Evolutionary conservation across 257 asterid genomes (phyloP).

Genomic region (Echites panduratus): DNA sequence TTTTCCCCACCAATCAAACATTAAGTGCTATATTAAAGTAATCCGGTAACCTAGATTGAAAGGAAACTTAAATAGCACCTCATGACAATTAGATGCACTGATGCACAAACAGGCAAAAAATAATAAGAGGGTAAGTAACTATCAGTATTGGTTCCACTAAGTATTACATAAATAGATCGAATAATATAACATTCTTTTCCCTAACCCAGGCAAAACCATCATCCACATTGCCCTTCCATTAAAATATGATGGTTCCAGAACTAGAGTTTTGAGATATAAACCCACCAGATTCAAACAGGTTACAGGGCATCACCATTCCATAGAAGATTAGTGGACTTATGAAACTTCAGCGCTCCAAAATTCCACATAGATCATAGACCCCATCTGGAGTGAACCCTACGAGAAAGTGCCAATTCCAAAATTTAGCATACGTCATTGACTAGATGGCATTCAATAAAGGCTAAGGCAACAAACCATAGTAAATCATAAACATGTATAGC

Average conservation of each 20-base stretch:
- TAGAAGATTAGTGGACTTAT: slow-evolving; percentile 5
- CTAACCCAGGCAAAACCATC: too few species aligned
- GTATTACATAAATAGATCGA: neutral
- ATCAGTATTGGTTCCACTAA: neutral
- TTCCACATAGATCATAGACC: slow-evolving; percentile 18
- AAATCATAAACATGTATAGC: slow-evolving; percentile 28
- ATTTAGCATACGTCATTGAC: slow-evolving; percentile 32
- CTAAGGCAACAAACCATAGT: slow-evolving; percentile 30
- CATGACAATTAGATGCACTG: neutral
- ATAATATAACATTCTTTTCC: neutral
- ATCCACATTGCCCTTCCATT: neutral
- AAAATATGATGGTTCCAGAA: neutral
- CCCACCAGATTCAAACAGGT: slow-evolving; percentile 19
- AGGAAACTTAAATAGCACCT: neutral
- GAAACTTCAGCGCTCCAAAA: slow-evolving; percentile 25
- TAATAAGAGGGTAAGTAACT: neutral
- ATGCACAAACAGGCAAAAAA: neutral
- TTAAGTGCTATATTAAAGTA: neutral
- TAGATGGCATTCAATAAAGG: slow-evolving; percentile 16
- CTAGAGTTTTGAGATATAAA: neutral
- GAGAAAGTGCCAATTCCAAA: slow-evolving; percentile 34
- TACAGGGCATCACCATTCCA: slow-evolving; percentile 25
- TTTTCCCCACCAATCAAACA: neutral
- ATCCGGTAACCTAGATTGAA: neutral
- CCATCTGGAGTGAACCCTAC: slow-evolving; percentile 36